Evolutionary conservation across 495 filamentous ascomycete genomes (phyloP).

Genomic region (Aspergillus coremiiformis): DNA sequence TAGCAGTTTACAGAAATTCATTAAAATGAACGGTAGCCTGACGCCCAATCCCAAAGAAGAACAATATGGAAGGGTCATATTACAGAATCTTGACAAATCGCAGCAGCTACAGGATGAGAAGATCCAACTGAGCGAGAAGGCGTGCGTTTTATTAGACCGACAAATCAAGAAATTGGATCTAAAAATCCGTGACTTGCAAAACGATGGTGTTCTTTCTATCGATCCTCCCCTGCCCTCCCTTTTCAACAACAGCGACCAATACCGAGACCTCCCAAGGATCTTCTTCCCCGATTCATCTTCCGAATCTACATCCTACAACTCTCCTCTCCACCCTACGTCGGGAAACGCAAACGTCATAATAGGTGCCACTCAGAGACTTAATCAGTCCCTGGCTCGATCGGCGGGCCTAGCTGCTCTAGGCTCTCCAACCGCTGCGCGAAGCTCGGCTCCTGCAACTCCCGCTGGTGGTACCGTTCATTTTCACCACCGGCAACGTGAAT

Average conservation of each 20-base stretch:
- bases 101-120: constrained; percentile 82
- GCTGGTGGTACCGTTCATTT: constrained; percentile 54
- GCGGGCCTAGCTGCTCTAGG: constrained; percentile 15
- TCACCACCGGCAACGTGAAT: constrained; percentile 62
- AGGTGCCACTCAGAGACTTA: constrained; percentile 40
- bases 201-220: constrained; percentile 66
- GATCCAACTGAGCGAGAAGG: constrained; percentile 68
- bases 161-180: constrained; percentile 81
- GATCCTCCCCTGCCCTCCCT: constrained; percentile 76
- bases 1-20: constrained; percentile 77
- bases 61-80: constrained; percentile 58
- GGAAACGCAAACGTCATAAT: constrained; percentile 37
- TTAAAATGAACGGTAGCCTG: constrained; percentile 76
- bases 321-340: constrained; percentile 36
- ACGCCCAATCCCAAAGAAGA: constrained; percentile 82
- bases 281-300: constrained; percentile 40
- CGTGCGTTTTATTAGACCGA: constrained; percentile 71
- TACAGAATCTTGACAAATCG: constrained; percentile 62
- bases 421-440: constrained; percentile 27
- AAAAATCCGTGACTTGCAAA: constrained; percentile 76
- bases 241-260: constrained; percentile 53
- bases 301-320: constrained; percentile 31
- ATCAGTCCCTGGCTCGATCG: constrained; percentile 32
- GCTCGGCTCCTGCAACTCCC: constrained; percentile 61
- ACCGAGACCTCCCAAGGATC: constrained; percentile 47